Base-by-base conservation (phyloP, 805 yeast species). In the Myxozyma nipponensis region DNA sequence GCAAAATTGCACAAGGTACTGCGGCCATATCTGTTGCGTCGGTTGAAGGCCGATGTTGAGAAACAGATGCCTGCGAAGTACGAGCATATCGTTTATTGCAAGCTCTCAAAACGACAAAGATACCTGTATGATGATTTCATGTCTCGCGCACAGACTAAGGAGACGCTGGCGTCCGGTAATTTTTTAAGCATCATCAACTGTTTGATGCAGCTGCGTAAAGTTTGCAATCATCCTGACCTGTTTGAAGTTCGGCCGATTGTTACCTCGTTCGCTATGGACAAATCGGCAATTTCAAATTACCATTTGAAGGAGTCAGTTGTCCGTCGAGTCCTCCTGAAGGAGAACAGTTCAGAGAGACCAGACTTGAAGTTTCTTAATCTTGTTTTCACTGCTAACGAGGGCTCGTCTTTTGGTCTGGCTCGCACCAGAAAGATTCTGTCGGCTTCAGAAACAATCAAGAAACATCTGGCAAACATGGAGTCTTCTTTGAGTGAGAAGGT, bases 1-100 rank as follows among this genome's bases (percentile, higher is more conserved):
- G 73, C 86, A 10, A 85, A 95, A 63, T 74, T 93, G 47, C 99
- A 93, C 69, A 95, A 88, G 66, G 95, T 93, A 19, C 72, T 93
- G 59, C 78, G 98, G 57, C 99, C 99, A 0, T 93, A 91, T 63
- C 71, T 93, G 36, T 72, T 93, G 52, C 81, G 99, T 66, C 81
- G 99, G 58, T 76, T 93, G 63, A 93, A 93, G 66, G 88, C 86
- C 19, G 99, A 93, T 68, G 99, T 93, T 13, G 99, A 93, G 62
- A 89, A 91, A 63, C 98, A 93, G 68, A 93, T 93, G 98, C 99
- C 99, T 1, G 96, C 86, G 0, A 93, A 93, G 64, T 86, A 89
- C 66, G 99, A 93, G 66, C 99, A 93, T 66, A 83, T 93, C 51
- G 82, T 93, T 4, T 87, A 86, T 65, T 95, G 98, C 71, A 78